Evolutionary conservation across 1,284 basidiomycete species (phyloP).

Genomic region (Mixia osmundae): DNA sequence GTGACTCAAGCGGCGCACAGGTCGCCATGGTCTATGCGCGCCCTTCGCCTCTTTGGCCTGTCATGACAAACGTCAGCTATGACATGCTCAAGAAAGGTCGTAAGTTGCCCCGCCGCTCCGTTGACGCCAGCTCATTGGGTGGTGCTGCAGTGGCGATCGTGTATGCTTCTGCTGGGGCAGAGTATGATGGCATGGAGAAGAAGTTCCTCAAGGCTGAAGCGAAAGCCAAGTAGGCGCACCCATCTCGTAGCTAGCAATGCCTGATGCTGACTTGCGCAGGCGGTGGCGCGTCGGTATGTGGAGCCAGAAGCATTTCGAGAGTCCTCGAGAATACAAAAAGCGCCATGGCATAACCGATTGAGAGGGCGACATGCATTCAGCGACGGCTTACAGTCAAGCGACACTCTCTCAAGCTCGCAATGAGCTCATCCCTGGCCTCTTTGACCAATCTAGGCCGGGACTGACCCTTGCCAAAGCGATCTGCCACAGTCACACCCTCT

Average conservation of each 20-base stretch:
- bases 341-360: too few relatives aligned
- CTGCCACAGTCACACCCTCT: too few relatives aligned
- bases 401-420: too few relatives aligned
- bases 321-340: constrained; percentile 6
- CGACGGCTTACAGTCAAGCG: too few relatives aligned
- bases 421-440: too few relatives aligned
- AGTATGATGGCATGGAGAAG: constrained; percentile 32
- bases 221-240: constrained; percentile 4
- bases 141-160: constrained; percentile 31
- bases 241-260: not conserved
- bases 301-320: constrained; percentile 6
- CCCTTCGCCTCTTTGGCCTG: constrained; percentile 5
- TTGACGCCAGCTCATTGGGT: too few relatives aligned
- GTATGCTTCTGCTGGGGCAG: constrained; percentile 50
- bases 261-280: not conserved
- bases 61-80: constrained; percentile 33
- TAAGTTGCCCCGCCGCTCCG: constrained; percentile 27
- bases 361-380: too few relatives aligned
- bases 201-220: constrained; percentile 4
- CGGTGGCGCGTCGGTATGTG: constrained; percentile 7
- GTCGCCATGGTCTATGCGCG: constrained; percentile 26
- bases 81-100: constrained; percentile 37
- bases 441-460: too few relatives aligned
- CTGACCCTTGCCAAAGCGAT: too few relatives aligned
- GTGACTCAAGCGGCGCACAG: constrained; percentile 23